Percentiles rank a stretch among this genome's conserved stretches.
Conservation (phyloP, 2,329 filamentous ascomycete species). For the Cordyceps farinosa region DNA sequence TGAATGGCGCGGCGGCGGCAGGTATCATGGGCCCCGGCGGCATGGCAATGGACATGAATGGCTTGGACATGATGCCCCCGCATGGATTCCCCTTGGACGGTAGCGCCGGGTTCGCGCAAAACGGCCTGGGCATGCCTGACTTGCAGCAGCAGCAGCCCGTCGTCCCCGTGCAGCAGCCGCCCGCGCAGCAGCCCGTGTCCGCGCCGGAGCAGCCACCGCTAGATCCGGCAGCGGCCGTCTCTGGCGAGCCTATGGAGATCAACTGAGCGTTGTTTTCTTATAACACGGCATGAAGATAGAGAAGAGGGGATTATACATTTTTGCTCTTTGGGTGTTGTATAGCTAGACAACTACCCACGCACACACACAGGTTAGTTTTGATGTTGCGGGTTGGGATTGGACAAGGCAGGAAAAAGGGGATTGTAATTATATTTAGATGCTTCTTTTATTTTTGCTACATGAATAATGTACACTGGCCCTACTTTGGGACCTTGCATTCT, state of each 20-base stretch:
- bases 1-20: constrained; percentile 6
- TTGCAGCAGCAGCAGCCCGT: neutral
- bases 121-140: neutral
- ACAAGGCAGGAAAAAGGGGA: too few species aligned
- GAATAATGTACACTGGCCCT: too few species aligned
- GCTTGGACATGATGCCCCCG: neutral
- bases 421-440: too few species aligned
- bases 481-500: too few species aligned
- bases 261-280: neutral
- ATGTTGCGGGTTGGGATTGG: too few species aligned
- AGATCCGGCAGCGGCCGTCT: neutral
- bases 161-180: constrained; percentile 1
- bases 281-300: neutral
- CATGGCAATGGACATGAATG: constrained; percentile 9
- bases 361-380: too few species aligned
- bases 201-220: constrained; percentile 3
- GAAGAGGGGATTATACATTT: neutral
- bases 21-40: neutral
- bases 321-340: neutral
- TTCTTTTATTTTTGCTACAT: too few species aligned
- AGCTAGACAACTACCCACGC: too few species aligned
- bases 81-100: neutral
- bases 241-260: neutral
- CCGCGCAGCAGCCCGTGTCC: constrained; percentile 1
- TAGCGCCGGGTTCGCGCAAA: neutral